Conservation (phyloP, 2,329 filamentous ascomycete genomes). For the Cytospora piceae region DNA sequence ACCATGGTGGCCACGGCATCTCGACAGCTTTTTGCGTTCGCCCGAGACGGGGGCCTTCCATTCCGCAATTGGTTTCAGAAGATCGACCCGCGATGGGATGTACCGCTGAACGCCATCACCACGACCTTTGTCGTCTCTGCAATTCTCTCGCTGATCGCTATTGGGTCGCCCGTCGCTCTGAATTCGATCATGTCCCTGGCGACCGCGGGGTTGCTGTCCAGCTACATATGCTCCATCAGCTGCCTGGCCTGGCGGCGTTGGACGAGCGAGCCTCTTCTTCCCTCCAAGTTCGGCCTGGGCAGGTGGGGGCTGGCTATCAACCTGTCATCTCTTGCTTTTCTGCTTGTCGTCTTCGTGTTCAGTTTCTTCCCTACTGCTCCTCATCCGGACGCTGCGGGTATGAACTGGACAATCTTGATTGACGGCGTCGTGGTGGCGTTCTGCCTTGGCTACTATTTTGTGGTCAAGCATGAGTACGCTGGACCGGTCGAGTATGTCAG, state of each 20-base stretch:
- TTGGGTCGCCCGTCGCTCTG: constrained; percentile 24
- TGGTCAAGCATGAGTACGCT: constrained; percentile 3
- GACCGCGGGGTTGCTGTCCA: constrained; percentile 26
- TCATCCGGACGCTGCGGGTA: constrained; percentile 7
- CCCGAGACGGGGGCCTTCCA: constrained; percentile 42
- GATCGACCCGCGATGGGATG: constrained; percentile 30
- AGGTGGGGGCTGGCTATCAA: constrained; percentile 25
- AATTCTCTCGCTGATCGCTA: constrained; percentile 22
- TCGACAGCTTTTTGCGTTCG: constrained; percentile 39
- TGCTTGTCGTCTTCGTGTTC: constrained; percentile 26
- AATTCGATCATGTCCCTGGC: constrained; percentile 30
- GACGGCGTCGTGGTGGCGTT: constrained; percentile 24
- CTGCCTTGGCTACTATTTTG: constrained; percentile 20
- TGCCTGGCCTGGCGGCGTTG: constrained; percentile 42
- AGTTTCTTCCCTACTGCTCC: constrained; percentile 27
- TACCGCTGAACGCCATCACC: constrained; percentile 30
- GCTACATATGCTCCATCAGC: constrained; percentile 28
- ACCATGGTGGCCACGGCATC: constrained; percentile 38
- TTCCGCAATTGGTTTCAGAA: constrained; percentile 37
- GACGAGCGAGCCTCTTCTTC: constrained; percentile 33
- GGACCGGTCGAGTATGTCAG: constrained; percentile 15
- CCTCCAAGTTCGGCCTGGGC: constrained; percentile 25
- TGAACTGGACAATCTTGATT: constrained; percentile 31
- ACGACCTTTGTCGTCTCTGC: constrained; percentile 20
- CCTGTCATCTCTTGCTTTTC: constrained; percentile 23